These are phyloP conservation scores for Yamadazyma nakazawae DNA, from an alignment of 805 yeast species.

Conservation along the genomic window DNA sequence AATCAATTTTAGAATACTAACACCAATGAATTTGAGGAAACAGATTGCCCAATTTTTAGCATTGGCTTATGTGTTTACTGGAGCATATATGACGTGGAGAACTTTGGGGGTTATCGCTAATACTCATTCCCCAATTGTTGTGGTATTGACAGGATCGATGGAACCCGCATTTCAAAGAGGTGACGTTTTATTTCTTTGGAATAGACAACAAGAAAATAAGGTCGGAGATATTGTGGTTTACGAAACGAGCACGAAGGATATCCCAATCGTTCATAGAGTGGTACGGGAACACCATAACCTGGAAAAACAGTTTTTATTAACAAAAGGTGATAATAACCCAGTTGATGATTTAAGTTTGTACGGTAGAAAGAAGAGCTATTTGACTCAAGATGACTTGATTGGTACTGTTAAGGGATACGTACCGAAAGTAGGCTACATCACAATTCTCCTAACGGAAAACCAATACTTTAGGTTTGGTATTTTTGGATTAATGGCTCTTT, in stretches of 20 bases:
- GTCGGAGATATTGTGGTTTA: slow-evolving; percentile 96
- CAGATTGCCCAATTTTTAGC: slow-evolving; percentile 65
- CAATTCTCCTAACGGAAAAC: slow-evolving; percentile 88
- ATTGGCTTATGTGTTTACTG: slow-evolving; percentile 74
- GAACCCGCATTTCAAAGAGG: slow-evolving; percentile 99
- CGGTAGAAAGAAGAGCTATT: slow-evolving; percentile 68
- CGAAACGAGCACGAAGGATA: slow-evolving; percentile 69
- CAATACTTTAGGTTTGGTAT: slow-evolving; percentile 75
- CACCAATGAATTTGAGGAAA: slow-evolving; percentile 53
- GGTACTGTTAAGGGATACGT: slow-evolving; percentile 93
- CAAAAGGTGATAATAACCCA: slow-evolving; percentile 96
- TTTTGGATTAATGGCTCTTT: slow-evolving; percentile 68
- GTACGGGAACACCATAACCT: slow-evolving; percentile 71
- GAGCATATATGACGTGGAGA: slow-evolving; percentile 93
- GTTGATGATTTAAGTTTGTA: slow-evolving; percentile 87
- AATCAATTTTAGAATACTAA: not conserved
- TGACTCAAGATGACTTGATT: slow-evolving; percentile 77
- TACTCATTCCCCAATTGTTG: slow-evolving; percentile 92
- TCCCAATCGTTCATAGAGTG: slow-evolving; percentile 97
- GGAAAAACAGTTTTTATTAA: slow-evolving; percentile 67
- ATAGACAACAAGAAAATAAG: slow-evolving; percentile 59
- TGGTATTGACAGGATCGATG: slow-evolving; percentile 97
- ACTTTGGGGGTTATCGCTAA: slow-evolving; percentile 70
- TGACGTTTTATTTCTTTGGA: slow-evolving; percentile 89
- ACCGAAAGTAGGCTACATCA: slow-evolving; percentile 86